These are phyloP conservation scores for Neopestalotiopsis rosae DNA, from an alignment of 2,329 filamentous ascomycete genomes.

Conservation along the genomic window DNA sequence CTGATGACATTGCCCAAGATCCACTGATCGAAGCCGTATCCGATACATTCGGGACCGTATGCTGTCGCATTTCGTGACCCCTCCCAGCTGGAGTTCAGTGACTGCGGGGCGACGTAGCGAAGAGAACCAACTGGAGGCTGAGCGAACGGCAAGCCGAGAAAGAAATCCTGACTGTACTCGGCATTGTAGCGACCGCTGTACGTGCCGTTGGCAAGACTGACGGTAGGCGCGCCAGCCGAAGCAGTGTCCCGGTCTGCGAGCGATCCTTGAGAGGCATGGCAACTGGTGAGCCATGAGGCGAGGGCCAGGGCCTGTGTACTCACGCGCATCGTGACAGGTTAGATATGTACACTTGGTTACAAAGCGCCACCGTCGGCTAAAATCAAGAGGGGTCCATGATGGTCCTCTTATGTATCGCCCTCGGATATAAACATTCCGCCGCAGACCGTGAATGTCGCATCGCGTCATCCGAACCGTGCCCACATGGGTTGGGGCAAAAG, in stretches of 20 bases:
- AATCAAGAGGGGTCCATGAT: not conserved
- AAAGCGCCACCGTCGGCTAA: not conserved
- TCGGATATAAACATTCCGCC: too few relatives aligned
- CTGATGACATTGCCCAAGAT: constrained; percentile 23
- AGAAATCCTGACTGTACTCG: constrained; percentile 49
- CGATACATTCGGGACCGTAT: constrained; percentile 53
- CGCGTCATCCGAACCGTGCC: not conserved
- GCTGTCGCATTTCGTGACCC: constrained; percentile 43
- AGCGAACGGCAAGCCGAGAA: constrained; percentile 57
- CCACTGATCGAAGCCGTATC: constrained; percentile 45
- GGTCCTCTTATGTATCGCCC: too few relatives aligned
- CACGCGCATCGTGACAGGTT: not conserved
- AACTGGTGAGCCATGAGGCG: not conserved
- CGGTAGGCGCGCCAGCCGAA: not conserved
- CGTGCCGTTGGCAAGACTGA: constrained; percentile 44
- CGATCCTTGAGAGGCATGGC: not conserved
- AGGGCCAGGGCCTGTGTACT: not conserved
- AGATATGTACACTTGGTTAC: not conserved
- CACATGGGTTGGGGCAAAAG: not conserved
- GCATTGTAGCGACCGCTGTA: constrained; percentile 42
- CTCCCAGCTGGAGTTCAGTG: constrained; percentile 49
- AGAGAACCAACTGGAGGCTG: constrained; percentile 43
- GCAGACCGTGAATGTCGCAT: not conserved
- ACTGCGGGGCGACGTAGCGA: constrained; percentile 52
- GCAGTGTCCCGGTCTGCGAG: not conserved